Conservation (phyloP, 2,329 filamentous ascomycete genomes). For the Rhynchosporium graminicola region DNA sequence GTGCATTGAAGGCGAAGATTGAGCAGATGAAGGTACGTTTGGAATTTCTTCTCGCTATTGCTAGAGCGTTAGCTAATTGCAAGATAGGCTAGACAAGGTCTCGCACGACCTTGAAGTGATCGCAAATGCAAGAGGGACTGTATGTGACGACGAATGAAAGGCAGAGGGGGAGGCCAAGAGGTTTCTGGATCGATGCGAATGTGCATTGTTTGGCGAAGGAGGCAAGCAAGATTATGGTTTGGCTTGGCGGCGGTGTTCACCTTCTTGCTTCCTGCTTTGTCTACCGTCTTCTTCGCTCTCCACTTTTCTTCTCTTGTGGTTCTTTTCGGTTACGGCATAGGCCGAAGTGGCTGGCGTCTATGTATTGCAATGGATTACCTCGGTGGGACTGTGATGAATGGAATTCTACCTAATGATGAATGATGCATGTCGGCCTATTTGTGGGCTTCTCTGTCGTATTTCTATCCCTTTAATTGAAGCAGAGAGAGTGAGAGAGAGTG, state of each 20-base stretch:
- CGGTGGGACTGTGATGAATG: too few relatives aligned
- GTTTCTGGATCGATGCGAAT: constrained; percentile 12
- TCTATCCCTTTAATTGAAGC: too few relatives aligned
- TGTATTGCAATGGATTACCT: too few relatives aligned
- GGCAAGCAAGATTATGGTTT: not conserved
- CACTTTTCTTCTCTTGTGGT: too few relatives aligned
- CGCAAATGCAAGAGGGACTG: not conserved
- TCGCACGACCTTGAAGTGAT: constrained; percentile 45
- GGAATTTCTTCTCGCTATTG: not conserved
- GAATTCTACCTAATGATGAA: too few relatives aligned
- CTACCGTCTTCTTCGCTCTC: not conserved
- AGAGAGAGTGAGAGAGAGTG: too few relatives aligned
- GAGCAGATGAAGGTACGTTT: constrained; percentile 87
- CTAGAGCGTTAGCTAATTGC: constrained; percentile 15
- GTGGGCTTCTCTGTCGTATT: too few relatives aligned
- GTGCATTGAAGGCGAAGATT: constrained; percentile 93
- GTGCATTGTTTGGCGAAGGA: constrained; percentile 28
- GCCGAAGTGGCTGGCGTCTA: too few relatives aligned
- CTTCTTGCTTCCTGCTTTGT: constrained; percentile 7
- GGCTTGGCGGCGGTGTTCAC: constrained; percentile 22
- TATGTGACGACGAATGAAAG: constrained; percentile 12
- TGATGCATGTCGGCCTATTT: too few relatives aligned
- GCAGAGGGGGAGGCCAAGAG: too few relatives aligned
- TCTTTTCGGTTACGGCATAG: too few relatives aligned
- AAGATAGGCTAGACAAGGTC: constrained; percentile 52